phyloP scores from a whole-genome alignment of 257 asterid species.

The Pogostemon cablin region DNA sequence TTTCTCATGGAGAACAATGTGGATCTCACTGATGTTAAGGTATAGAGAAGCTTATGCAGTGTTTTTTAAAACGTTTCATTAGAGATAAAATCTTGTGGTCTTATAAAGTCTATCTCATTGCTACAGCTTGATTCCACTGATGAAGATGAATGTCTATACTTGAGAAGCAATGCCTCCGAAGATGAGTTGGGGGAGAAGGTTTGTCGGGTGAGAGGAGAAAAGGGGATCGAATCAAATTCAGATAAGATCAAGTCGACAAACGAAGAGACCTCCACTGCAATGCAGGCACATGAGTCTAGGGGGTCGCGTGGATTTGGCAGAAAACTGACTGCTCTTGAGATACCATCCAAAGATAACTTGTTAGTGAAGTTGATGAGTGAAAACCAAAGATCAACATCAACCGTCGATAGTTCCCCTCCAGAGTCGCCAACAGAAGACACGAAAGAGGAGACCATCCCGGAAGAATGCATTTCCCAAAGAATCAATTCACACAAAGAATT shows the following conservation, averaged over 20 bases:
- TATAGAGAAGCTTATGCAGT: conserved; percentile 23
- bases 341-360: conserved; percentile 38
- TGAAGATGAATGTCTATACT: conserved; percentile 41
- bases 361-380: conserved; percentile 33
- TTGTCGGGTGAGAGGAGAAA: conserved; percentile 28
- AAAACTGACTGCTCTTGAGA: conserved; percentile 39
- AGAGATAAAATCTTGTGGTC: not conserved
- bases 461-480: conserved; percentile 40
- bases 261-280: conserved; percentile 2
- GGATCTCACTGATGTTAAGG: conserved; percentile 62
- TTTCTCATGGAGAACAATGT: conserved; percentile 56
- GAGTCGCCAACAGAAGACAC: conserved; percentile 33
- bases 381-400: conserved; percentile 25
- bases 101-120: conserved; percentile 23
- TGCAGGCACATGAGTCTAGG: not conserved
- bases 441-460: conserved; percentile 25
- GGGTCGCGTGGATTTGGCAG: conserved; percentile 31
- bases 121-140: conserved; percentile 36
- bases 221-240: conserved; percentile 14
- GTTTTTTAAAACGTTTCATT: not conserved
- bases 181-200: conserved; percentile 35
- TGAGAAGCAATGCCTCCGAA: conserved; percentile 45
- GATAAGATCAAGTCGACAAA: conserved; percentile 20
- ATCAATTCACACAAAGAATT: conserved; percentile 40
- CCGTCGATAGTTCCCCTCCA: not conserved